phyloP scores from a whole-genome alignment of 352 stramenopile genomes.

The Globisporangium iwayamae region DNA sequence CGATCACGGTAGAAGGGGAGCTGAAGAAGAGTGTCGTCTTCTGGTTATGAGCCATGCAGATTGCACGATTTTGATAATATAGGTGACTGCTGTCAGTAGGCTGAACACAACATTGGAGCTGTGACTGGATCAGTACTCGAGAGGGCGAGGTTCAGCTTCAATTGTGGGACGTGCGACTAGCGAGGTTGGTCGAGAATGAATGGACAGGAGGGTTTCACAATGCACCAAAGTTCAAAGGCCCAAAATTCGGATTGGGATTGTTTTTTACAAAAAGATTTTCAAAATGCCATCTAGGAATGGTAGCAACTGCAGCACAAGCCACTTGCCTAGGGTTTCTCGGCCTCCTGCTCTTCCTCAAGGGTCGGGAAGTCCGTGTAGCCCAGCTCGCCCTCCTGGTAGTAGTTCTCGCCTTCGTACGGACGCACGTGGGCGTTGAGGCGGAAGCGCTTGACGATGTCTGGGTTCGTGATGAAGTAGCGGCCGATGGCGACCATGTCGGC shows the following conservation, averaged over 20 bases:
- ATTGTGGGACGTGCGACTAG: not conserved
- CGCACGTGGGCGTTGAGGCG: conserved; percentile 37
- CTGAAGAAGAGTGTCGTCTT: not conserved
- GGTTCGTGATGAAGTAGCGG: conserved; percentile 73
- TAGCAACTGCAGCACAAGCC: not conserved
- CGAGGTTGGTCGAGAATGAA: not conserved
- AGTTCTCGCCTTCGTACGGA: conserved; percentile 40
- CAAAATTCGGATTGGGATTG: not conserved
- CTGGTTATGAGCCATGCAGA: not conserved
- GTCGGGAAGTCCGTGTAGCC: conserved; percentile 59
- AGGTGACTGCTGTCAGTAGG: not conserved
- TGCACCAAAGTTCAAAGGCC: not conserved
- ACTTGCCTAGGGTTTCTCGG: not conserved
- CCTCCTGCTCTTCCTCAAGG: conserved; percentile 21
- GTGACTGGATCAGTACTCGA: no score
- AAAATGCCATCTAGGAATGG: not conserved
- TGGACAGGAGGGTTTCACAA: not conserved
- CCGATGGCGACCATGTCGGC: conserved; percentile 67
- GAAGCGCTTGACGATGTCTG: conserved; percentile 63
- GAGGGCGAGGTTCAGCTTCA: not conserved
- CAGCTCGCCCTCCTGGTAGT: conserved; percentile 38
- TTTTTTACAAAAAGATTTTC: not conserved
- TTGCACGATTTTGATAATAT: not conserved
- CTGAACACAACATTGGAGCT: no score
- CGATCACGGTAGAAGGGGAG: not conserved